Conservation (phyloP, 2,329 filamentous ascomycete species). For the Sphaerostilbella broomeana region DNA sequence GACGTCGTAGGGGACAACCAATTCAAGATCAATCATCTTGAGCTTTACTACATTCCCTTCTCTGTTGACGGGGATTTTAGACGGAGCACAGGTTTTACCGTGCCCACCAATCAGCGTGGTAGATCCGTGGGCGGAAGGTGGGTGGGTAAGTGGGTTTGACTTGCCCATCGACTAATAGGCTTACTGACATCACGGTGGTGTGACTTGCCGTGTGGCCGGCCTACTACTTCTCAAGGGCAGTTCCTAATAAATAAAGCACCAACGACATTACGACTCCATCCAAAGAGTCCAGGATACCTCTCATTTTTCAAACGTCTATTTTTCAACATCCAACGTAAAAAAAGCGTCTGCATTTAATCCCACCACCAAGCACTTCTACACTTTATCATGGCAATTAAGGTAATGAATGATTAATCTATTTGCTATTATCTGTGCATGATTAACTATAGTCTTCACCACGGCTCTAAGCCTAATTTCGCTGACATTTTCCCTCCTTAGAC, state of each 20-base stretch:
- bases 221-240: slow-evolving; percentile 2
- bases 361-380: too few species aligned
- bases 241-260: background rate
- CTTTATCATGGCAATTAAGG: slow-evolving; percentile 7
- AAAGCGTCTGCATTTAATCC: background rate
- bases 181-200: slow-evolving; percentile 10
- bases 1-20: too few species aligned
- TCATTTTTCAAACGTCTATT: background rate
- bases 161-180: background rate
- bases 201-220: too few species aligned
- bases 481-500: slow-evolving; percentile 50
- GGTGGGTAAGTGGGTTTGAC: background rate
- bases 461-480: slow-evolving; percentile 4
- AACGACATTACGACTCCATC: background rate
- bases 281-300: background rate
- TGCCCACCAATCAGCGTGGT: slow-evolving; percentile 24
- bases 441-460: too few species aligned
- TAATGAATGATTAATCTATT: background rate
- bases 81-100: slow-evolving; percentile 33
- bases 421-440: background rate
- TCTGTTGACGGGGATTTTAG: too few species aligned
- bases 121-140: background rate
- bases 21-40: slow-evolving; percentile 11
- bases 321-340: background rate
- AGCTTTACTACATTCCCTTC: too few species aligned